A percentile compares a stretch with the other conserved stretches of the same genome.
Evolutionary conservation across 257 asterid species (phyloP).

Genomic region (Salvia rosmarinus): DNA sequence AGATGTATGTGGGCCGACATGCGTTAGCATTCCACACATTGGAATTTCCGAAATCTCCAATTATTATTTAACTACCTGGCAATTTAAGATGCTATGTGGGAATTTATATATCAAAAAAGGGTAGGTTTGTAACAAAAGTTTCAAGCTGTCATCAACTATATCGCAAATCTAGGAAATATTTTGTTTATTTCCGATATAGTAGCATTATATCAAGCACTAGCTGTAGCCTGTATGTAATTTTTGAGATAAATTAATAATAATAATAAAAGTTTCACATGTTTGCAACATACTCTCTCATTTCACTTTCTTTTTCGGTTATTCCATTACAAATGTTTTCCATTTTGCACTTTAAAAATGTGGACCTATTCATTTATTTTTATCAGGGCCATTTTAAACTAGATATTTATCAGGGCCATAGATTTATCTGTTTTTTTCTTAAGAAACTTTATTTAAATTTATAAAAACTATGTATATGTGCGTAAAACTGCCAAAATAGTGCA

Average conservation of each 20-base stretch:
- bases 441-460: neutral
- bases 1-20: constrained; percentile 40
- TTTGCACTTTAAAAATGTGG: no score
- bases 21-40: constrained; percentile 37
- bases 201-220: constrained; percentile 33
- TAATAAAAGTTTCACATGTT: no score
- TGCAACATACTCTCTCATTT: no score
- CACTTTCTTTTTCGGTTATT: no score
- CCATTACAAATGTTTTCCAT: no score
- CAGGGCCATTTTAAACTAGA: no score
- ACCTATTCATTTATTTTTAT: no score
- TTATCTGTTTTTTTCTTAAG: neutral
- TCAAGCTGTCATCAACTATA: constrained; percentile 65
- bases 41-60: constrained; percentile 45
- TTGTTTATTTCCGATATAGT: constrained; percentile 30
- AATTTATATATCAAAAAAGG: constrained; percentile 37
- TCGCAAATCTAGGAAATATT: constrained; percentile 51
- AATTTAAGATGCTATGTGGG: constrained; percentile 20
- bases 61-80: neutral
- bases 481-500: constrained; percentile 28
- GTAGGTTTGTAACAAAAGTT: constrained; percentile 39
- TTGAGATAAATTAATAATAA: neutral
- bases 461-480: neutral
- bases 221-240: constrained; percentile 43
- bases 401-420: constrained; percentile 29